Base-by-base conservation (phyloP, 192 early-diverging fungal genomes). In the Rhizoclosmatium sp. region DNA sequence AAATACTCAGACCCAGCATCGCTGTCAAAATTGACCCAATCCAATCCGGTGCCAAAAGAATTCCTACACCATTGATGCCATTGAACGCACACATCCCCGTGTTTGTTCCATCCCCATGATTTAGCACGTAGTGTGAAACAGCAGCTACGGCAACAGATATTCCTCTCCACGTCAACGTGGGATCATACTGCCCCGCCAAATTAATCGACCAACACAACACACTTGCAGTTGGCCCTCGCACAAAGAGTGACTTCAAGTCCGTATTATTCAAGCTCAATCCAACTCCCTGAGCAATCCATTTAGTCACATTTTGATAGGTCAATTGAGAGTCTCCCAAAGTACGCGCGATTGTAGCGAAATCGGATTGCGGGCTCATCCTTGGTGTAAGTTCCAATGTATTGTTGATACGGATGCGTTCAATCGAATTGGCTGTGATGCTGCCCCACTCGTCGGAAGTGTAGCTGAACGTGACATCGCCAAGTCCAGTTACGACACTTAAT, bases 381-480 rank as follows among this genome's bases (percentile, higher is more conserved):
- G 39, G 47, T 14, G 68, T 47, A 7, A 69, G 12, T 47, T 12
- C 14, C 14, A 47, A 14, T 10, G 14, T 9, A 0, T 47, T 31
- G 12, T 12, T 31, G 31, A 69, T 47, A 12, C 10, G 5, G 46
- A 69, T 69, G 10, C 47, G 14, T 10, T 9, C 47, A 46, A 69
- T 69, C 14, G 42, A 7, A 16, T 40, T 19, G 0, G 68, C n/a
- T 7, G 41, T 47, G 7, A 69, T 47, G 7, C 12, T 9, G 12
- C 47, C 68, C 68, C 68, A 69, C 42, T 40, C 46, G 31, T 69
- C 68, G 4, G 68, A 40, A 39, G 47, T 69, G 68, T 47, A 69
- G 12, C 7, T 16, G 5, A 16, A 47, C 5, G 68, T 39, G 16
- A 69, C 7, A 0, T 41, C 12, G 0, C 10, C 68, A 41, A 19